These are phyloP conservation scores for Hyphopichia buzzinii DNA, from an alignment of 1,139 yeast genomes.

Conservation along the genomic window DNA sequence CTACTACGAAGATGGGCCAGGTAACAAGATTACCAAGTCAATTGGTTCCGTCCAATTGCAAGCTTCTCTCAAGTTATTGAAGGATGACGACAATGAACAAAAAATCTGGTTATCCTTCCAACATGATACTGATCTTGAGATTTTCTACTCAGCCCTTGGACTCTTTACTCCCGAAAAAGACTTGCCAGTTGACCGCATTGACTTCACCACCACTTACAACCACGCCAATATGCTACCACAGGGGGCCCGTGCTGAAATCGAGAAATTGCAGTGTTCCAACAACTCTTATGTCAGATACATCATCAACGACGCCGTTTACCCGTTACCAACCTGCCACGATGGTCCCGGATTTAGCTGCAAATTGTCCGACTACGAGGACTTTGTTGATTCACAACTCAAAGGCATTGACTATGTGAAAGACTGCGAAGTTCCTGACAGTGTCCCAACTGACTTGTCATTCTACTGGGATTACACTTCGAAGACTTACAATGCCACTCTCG, in stretches of 20 bases:
- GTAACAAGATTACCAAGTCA: constrained; percentile 39
- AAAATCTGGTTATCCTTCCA: constrained; percentile 50
- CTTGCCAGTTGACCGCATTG: constrained; percentile 23
- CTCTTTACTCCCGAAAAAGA: constrained; percentile 31
- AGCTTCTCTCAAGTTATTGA: constrained; percentile 46
- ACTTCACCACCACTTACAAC: constrained; percentile 42
- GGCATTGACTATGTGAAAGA: constrained; percentile 25
- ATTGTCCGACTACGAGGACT: constrained; percentile 34
- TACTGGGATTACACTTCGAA: constrained; percentile 32
- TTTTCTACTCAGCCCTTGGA: constrained; percentile 52
- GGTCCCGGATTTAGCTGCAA: constrained; percentile 64
- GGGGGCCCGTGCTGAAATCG: constrained; percentile 54
- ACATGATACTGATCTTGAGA: constrained; percentile 58
- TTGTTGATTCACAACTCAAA: constrained; percentile 27
- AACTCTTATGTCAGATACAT: constrained; percentile 45
- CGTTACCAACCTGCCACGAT: constrained; percentile 45
- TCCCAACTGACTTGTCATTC: constrained; percentile 35
- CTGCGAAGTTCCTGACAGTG: constrained; percentile 38
- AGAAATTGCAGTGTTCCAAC: constrained; percentile 41
- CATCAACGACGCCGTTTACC: constrained; percentile 58
- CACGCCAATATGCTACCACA: constrained; percentile 53
- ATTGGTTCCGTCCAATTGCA: constrained; percentile 49
- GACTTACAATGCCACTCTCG: constrained; percentile 24
- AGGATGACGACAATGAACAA: constrained; percentile 21
- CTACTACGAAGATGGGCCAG: constrained; percentile 51